Base-by-base conservation (phyloP, 2,329 filamentous ascomycete genomes). In the Trichoderma brevicompactum region DNA sequence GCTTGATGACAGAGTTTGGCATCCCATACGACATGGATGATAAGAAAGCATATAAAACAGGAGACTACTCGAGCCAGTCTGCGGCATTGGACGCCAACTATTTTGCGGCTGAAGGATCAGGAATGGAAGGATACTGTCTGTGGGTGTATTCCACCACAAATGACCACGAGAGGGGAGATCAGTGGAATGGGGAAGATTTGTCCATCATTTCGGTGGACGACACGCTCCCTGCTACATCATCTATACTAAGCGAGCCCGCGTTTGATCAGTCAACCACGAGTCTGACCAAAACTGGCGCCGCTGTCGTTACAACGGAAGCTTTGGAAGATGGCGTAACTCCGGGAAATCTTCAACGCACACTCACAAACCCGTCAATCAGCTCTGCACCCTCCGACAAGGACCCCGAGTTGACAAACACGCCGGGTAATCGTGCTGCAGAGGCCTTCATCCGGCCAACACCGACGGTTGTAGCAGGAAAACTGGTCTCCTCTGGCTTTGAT, bases 11-110 rank as follows among this genome's bases (percentile, higher is more conserved):
- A 0, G 95, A 99, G 75, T 98, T 98, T 72, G 95, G 95, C 7
- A 97, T 99, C 66, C 95, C 95, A 0, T 99, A 97, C 74, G 95
- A 99, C 74, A 98, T 99, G 96, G 94, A 99, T 73, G 89, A 97
- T 70, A 94, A 97, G 78, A 84, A 95, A 73, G 95, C 95, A 1
- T 99, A 99, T 79, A 92, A 92, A 78, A 97, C 92, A 6, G 95
- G 96, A 7, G 92, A 99, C 76, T 99, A 97, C 78, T 90, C 91
- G 50, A 97, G 92, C 72, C 95, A 99, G 76, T 91, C 90, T 40
- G 88, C 92, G 2, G 95, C 95, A 7, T 89, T 99, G 81, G 95
- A 99, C 78, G 95, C 96, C 61, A 99, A 98, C 75, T 92, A 97
- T 75, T 99, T 89, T 79, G 95, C 91, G 0, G 83, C 97, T 0